Base-by-base conservation (phyloP, 345 rosid species). In the Eucalyptus albens region DNA sequence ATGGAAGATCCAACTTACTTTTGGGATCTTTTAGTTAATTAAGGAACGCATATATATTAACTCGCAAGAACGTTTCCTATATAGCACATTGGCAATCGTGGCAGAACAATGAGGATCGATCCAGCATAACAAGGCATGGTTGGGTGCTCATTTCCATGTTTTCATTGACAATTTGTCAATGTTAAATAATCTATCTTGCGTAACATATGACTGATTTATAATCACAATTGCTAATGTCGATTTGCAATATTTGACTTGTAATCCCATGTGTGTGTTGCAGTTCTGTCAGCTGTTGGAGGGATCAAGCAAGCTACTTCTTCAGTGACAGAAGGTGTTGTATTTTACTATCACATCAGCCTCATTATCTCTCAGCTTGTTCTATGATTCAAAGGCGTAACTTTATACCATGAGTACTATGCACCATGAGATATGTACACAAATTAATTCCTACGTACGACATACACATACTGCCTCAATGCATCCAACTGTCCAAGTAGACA, bases 231-330 rank as follows among this genome's bases (percentile, higher is more conserved):
- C 24, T 40, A 6, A 77, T 40, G 47, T 77, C 47, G 14, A 40
- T 40, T 77, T 13, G 47, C 27, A 77, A 77, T 77, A 1, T 40
- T 77, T 77, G 47, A 77, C 29, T 77, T 77, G 47, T 8, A 6
- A 77, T 40, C 29, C 15, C 47, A 11, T 21, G 47, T 21, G 83
- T 37, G 26, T 37, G 29, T 26, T 29, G 90, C 91, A 95, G 96
- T 95, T 53, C 82, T 94, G 45, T 95, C 95, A 2, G 95, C 95
- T 8, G 94, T 95, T 15, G 94, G 93, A 50, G 95, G 95, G 49
- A 90, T 95, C 86, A 94, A 88, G 87, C 55, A 86, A 88, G 87
- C 87, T 47, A n/a, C 87, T 86, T 50, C 60, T 14, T 19, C 33
- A 15, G 59, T 50, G 55, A 86, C 60, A 10, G 55, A 86, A 86